A percentile compares a stretch with the other conserved stretches of the same genome.
phyloP scores from a whole-genome alignment of 805 yeast species.

The Priceomyces castillae region DNA sequence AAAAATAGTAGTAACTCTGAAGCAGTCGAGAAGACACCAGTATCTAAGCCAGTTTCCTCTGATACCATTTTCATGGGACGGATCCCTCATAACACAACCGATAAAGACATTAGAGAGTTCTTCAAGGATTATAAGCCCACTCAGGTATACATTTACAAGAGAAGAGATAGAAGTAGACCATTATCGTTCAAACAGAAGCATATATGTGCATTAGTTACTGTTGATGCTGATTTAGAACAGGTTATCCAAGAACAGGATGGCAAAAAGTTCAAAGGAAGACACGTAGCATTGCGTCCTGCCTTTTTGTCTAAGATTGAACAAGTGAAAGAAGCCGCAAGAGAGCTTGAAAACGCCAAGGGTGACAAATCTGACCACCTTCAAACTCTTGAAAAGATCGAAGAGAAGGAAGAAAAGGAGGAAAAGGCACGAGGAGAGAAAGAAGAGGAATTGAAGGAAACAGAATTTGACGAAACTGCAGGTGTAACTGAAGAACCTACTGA shows the following conservation, averaged over 20 bases:
- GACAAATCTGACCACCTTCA: neutral
- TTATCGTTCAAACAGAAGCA: constrained; percentile 30
- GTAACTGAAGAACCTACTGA: neutral
- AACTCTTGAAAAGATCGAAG: constrained; percentile 1
- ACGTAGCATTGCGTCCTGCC: constrained; percentile 38
- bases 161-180: constrained; percentile 22
- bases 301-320: constrained; percentile 42
- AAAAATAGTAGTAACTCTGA: neutral
- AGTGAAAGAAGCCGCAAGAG: constrained; percentile 36
- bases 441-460: neutral
- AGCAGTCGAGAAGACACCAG: neutral
- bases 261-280: constrained; percentile 36
- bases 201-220: constrained; percentile 52
- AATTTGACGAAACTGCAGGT: too few relatives aligned
- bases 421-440: neutral
- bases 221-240: constrained; percentile 39
- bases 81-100: constrained; percentile 39
- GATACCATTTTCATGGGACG: constrained; percentile 47
- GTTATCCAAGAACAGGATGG: constrained; percentile 41
- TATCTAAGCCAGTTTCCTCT: constrained; percentile 23
- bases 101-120: constrained; percentile 43
- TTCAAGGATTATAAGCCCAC: constrained; percentile 46
- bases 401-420: constrained; percentile 1
- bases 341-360: neutral
- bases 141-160: constrained; percentile 47